Base-by-base conservation (phyloP, 306 rosid species). In the Cicer judaicum region DNA sequence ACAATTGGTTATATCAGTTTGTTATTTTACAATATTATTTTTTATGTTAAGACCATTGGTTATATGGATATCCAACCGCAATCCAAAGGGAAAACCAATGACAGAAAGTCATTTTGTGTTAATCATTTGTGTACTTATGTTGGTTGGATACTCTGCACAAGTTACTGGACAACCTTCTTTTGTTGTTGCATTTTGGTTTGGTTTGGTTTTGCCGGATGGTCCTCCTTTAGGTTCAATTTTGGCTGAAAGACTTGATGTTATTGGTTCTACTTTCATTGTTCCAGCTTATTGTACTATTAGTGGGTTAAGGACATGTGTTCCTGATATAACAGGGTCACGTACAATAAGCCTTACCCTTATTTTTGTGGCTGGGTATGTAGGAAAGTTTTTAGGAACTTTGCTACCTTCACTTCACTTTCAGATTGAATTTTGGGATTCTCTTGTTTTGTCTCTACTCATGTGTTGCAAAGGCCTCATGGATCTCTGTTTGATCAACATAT, bases 401-500 rank as follows among this genome's bases (percentile, higher is more conserved):
- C 8, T 80, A 16, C 66, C 76, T 12, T 80, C 83, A 40, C 64
- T 80, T 60, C 34, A 41, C 65, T 74, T 48, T 59, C 72, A 49
- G 8, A 59, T 74, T 67, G 76, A 74, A 8, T 59, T 80, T 2
- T 50, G 76, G 72, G 84, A 80, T 59, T 74, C 84, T 41, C 3
- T 74, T 41, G 56, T 76, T 14, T n/a, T 80, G 24, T 63, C 72
- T 80, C 64, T 68, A 29, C 60, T 80, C 76, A 80, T 80, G 84
- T 80, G 80, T 14, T 80, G 84, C 79, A 80, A 60, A 74, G 84
- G 84, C 65, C 70, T 80, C 5, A 5, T 15, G 3, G 79, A 74
- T 74, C 76, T 80, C n/a, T 11, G 9, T 38, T 0, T 67, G 14
- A 14, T n/a, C 50, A 48, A 68, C 60, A 1, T 49, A 1, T 18